Base-by-base conservation (phyloP, 768 basidiomycete genomes). In the Mycena galericulata region DNA sequence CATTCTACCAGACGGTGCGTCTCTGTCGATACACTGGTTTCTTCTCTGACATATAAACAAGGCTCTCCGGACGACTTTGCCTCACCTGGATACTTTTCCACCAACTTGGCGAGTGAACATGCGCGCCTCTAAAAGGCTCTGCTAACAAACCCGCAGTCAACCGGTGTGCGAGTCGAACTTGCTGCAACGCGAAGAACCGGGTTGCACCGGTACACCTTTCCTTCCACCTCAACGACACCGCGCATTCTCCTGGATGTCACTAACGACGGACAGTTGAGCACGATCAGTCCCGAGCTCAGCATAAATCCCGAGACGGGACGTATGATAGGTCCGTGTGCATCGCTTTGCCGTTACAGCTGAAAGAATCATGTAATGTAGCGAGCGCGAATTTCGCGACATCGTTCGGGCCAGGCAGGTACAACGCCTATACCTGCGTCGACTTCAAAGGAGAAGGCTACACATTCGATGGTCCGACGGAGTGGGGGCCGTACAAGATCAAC, bases 21-120 rank as follows among this genome's bases (percentile, higher is more conserved):
- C n/a, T 30, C 41, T 22, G 29, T 45, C 11, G 20, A 38, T 34
- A 24, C 18, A 36, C 20, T 18, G 26, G 24, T 47, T 15, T 2
- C 24, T 5, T 26, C 14, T 27, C 24, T 30, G 2, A 40, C 11
- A 11, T 12, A 7, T 22, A 32, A 12, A 30, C 24, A 34, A 89
- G 88, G 88, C 15, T 79, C 81, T 34, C 86, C 88, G 5, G 89
- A 90, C 65, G 89, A 91, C 70, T 83, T 81, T 64, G 88, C 89
- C 5, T 86, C 88, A 18, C 90, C 90, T 0, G 90, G 90, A 54
- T 91, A 90, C 74, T 91, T 91, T 73, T 83, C 89, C 0, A 85
- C 87, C 1, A 89, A 89, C 70, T 78, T 90, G 32, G 88, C 88
- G 64, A 18, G 80, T 74, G 3, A 7, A 22, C 30, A 24, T 4